Base-by-base conservation (phyloP, 2,329 filamentous ascomycete genomes). In the Trichoderma guizhouense region DNA sequence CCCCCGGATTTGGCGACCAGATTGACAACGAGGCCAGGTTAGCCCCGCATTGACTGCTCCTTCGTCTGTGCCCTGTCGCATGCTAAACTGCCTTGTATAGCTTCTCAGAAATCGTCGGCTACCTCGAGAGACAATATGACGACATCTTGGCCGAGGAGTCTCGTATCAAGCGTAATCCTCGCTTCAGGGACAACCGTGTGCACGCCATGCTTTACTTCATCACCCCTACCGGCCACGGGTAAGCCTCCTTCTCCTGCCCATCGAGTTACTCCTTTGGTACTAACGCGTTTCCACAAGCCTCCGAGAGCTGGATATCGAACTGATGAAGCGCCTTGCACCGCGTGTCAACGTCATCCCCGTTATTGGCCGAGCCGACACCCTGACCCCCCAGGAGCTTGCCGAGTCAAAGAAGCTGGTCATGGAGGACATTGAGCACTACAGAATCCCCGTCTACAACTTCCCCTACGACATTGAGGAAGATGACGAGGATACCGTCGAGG, bases 401-500 rank as follows among this genome's bases (percentile, higher is more conserved):
- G 96, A 99, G 85, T 98, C 95, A 77, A 99, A 99, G 91, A 99
- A 98, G 89, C 90, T 99, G 74, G 95, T 99, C 80, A 99, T 99
- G 96, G 96, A 99, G 87, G 96, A 99, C 82, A 99, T 99, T 78
- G 96, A 99, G 86, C 96, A 99, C 85, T 99, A 99, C 87, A 93
- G 96, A 81, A 99, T 99, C 78, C 96, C 96, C 61, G 95, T 99
- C 76, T 99, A 99, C 90, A 99, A 99, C 89, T 99, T 99, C 88
- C 96, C 96, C 64, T 99, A 99, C 86, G 96, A 99, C 78, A 97
- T 99, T 74, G 96, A 99, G 84, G 96, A 99, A 87, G 96, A 99
- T 78, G 96, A 99, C 77, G 96, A 99, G 86, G 96, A 99, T 80
- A 99, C 96, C 1, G 95, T 99, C 24, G 96, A 99, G 85, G 96